Conservation (phyloP, 441 rosid genomes). For the Eutrema salsugineum region DNA sequence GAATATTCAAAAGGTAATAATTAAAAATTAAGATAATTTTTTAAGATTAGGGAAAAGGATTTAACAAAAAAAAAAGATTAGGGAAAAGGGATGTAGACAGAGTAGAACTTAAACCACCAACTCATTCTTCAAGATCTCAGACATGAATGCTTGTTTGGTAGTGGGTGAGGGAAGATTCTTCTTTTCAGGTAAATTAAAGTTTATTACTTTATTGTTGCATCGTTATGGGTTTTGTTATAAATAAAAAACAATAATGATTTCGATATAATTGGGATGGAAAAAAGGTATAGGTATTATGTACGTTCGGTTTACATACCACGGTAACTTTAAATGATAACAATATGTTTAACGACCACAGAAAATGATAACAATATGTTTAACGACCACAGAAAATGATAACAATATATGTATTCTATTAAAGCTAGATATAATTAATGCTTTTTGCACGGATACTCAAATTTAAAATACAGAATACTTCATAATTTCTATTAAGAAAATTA, state of each 20-base stretch:
- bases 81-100: conserved; percentile 11
- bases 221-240: conserved; percentile 25
- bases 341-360: too few species aligned
- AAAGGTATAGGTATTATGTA: conserved; percentile 13
- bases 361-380: conserved; percentile 4
- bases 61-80: too few species aligned
- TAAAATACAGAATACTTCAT: background rate
- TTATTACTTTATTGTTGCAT: conserved; percentile 17
- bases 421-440: background rate
- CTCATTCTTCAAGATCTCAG: conserved; percentile 44
- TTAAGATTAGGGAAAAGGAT: conserved; percentile 6
- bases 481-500: too few species aligned
- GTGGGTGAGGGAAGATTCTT: conserved; percentile 10
- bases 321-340: conserved; percentile 6
- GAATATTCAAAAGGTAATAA: background rate
- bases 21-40: background rate
- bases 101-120: conserved; percentile 23
- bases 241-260: conserved; percentile 37
- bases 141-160: conserved; percentile 48
- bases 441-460: background rate
- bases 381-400: too few species aligned
- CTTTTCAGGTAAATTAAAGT: conserved; percentile 22
- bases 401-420: background rate
- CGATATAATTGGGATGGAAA: conserved; percentile 33
- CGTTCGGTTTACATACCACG: conserved; percentile 6